These are phyloP conservation scores for Leucocoprinus leucothites DNA, from an alignment of 768 basidiomycete genomes.

Conservation along the genomic window DNA sequence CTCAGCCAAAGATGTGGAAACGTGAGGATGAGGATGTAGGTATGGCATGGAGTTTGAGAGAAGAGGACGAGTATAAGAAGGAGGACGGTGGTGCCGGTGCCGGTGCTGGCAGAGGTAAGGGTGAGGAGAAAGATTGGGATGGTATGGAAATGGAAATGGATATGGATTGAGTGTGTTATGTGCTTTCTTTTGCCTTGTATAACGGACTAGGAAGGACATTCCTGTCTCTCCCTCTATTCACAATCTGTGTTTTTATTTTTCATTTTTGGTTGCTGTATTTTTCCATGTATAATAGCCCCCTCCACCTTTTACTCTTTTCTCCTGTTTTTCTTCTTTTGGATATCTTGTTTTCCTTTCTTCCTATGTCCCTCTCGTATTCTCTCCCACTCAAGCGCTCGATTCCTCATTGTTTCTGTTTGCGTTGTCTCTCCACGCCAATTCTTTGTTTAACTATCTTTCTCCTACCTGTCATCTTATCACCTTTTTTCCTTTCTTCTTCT, in stretches of 20 bases:
- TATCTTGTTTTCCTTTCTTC: too few species aligned
- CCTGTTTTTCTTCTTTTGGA: too few species aligned
- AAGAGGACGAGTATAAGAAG: conserved; percentile 45
- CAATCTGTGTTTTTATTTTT: not conserved
- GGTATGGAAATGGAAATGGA: conserved; percentile 51
- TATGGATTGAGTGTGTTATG: conserved; percentile 52
- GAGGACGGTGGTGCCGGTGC: conserved; percentile 12
- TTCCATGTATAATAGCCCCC: not conserved
- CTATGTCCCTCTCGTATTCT: too few species aligned
- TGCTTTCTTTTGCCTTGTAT: conserved; percentile 1
- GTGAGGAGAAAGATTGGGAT: conserved; percentile 48
- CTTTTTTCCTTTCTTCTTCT: too few species aligned
- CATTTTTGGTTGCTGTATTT: conserved; percentile 1
- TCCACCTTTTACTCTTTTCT: too few species aligned
- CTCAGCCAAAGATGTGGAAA: conserved; percentile 26
- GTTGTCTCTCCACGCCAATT: too few species aligned
- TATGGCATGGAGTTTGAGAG: conserved; percentile 36
- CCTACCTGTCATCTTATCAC: too few species aligned
- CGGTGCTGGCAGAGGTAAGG: conserved; percentile 10
- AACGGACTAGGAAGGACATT: not conserved
- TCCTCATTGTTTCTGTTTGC: too few species aligned
- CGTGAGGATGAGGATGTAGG: conserved; percentile 37
- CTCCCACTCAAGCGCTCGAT: too few species aligned
- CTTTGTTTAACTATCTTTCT: too few species aligned
- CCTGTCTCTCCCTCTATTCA: not conserved